Evolutionary conservation across 1,284 basidiomycete species (phyloP).

Genomic region (Ustilago hordei): DNA sequence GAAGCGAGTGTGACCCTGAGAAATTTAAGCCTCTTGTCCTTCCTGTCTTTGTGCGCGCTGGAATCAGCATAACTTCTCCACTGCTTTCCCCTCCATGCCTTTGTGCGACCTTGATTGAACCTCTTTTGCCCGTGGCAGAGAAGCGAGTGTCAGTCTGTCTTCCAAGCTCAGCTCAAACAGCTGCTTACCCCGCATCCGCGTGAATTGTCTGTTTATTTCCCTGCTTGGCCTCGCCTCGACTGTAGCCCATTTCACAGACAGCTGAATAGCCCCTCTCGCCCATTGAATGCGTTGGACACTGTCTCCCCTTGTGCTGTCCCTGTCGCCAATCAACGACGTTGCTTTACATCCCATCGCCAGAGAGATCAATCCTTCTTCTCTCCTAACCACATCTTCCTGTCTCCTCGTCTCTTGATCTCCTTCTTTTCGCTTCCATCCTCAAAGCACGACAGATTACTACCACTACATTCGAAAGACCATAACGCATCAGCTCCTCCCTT

Average conservation of each 20-base stretch:
- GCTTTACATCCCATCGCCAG: slow-evolving; percentile 2
- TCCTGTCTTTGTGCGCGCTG: neutral
- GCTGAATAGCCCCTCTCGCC: neutral
- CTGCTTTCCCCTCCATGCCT: slow-evolving; percentile 5
- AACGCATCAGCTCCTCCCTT: neutral
- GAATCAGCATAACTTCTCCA: neutral
- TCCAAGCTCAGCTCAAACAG: slow-evolving; percentile 5
- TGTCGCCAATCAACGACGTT: slow-evolving; percentile 9
- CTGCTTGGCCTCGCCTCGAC: slow-evolving; percentile 1
- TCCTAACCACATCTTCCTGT: slow-evolving; percentile 6
- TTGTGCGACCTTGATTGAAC: neutral
- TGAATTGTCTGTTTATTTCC: slow-evolving; percentile 14
- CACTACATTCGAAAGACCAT: neutral
- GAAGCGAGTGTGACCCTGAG: neutral
- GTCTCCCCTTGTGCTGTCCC: neutral
- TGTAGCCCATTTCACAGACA: slow-evolving; percentile 2
- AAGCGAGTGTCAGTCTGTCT: neutral
- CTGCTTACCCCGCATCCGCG: slow-evolving; percentile 36
- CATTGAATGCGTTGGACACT: neutral
- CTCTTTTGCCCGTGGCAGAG: neutral
- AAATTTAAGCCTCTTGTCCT: neutral
- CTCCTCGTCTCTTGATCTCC: neutral
- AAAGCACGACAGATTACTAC: neutral
- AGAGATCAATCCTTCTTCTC: slow-evolving; percentile 4
- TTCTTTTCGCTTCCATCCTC: neutral